Base-by-base conservation (phyloP, 257 asterid species). In the Perilla frutescens region DNA sequence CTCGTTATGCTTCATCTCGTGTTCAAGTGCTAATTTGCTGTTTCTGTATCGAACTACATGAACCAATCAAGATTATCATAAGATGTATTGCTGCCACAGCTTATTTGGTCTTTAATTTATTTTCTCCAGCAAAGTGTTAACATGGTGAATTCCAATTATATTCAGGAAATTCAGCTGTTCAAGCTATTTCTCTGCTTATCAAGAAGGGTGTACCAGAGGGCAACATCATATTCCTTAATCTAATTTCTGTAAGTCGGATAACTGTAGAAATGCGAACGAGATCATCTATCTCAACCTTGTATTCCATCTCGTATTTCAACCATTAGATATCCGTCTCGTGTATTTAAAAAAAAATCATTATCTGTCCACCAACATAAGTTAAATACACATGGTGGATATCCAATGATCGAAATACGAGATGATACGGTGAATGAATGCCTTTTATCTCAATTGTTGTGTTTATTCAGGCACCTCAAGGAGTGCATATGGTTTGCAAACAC, bases 391-490 rank as follows among this genome's bases (percentile, higher is more conserved):
- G n/a, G n/a, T n/a, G n/a, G n/a, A n/a, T n/a, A n/a, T n/a, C n/a
- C n/a, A n/a, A n/a, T n/a, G n/a, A n/a, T n/a, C n/a, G n/a, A n/a
- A n/a, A n/a, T n/a, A n/a, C n/a, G n/a, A n/a, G n/a, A n/a, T n/a
- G 0, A 41, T 50, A n/a, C 3, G 10, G 7, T 58, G 76, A 65
- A 45, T 72, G 57, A 47, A 11, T 7, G 13, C 48, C 4, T n/a
- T 14, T 8, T 26, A 65, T 53, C 37, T 40, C 58, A 12, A 61
- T 1, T 75, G 2, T 32, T 67, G 34, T 62, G 49, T 47, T 68
- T 62, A 60, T 77, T 54, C 84, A 93, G 98, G 98, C 98, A 70
- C 99, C 99, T 77, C 96, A 95, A 81, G 99, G 99, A 66, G 92
- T 92, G 13, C 98, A 92, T 75, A 89, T 86, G 80, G 99, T 95